These are phyloP conservation scores for Blastobotrys parvus DNA, from an alignment of 805 yeast genomes.

Conservation along the genomic window DNA sequence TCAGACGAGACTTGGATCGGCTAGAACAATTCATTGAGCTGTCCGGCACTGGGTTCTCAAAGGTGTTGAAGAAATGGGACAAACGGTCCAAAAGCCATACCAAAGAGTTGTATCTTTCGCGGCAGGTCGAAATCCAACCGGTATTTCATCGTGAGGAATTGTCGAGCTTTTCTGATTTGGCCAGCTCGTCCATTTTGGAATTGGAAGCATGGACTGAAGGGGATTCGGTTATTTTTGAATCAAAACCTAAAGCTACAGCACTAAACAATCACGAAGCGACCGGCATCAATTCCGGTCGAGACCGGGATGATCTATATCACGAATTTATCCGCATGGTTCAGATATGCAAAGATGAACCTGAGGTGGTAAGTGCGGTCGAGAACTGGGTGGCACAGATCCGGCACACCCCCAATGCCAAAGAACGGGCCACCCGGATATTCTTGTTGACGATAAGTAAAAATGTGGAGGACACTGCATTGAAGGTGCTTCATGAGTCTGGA, in stretches of 20 bases:
- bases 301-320: conserved; percentile 61
- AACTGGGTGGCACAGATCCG: conserved; percentile 39
- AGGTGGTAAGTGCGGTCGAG: conserved; percentile 30
- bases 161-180: conserved; percentile 70
- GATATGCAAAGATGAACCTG: conserved; percentile 6
- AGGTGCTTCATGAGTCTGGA: conserved; percentile 38
- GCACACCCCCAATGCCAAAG: conserved; percentile 33
- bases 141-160: conserved; percentile 87
- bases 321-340: conserved; percentile 44
- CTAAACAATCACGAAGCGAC: neutral
- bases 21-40: conserved; percentile 90
- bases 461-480: conserved; percentile 54
- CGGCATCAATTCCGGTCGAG: conserved; percentile 20
- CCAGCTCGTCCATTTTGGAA: conserved; percentile 46
- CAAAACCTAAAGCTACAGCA: neutral
- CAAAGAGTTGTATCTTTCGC: conserved; percentile 79
- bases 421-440: conserved; percentile 61
- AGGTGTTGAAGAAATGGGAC: conserved; percentile 97
- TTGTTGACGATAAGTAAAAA: conserved; percentile 55
- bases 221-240: conserved; percentile 29
- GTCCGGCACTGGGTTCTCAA: conserved; percentile 92
- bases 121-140: conserved; percentile 95
- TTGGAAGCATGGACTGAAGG: conserved; percentile 63
- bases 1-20: conserved; percentile 79
- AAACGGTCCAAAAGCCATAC: conserved; percentile 92